These are phyloP conservation scores for Pyrenula aspistea DNA, from an alignment of 495 filamentous ascomycete genomes.

Conservation along the genomic window DNA sequence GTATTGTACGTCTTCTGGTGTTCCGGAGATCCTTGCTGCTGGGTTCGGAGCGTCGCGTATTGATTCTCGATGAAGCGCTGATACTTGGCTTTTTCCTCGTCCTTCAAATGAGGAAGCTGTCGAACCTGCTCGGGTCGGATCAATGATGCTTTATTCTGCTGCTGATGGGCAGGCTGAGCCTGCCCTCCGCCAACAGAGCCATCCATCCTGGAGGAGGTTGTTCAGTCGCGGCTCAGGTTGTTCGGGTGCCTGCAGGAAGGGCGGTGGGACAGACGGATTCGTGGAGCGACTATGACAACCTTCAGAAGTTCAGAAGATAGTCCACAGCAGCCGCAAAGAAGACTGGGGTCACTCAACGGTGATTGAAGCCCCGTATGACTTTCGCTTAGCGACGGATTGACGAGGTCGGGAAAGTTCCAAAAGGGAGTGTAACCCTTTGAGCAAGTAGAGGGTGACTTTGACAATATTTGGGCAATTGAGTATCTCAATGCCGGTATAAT, in stretches of 20 bases:
- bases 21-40: slow-evolving; percentile 39
- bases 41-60: slow-evolving; percentile 47
- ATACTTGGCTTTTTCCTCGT: slow-evolving; percentile 56
- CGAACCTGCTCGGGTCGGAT: slow-evolving; percentile 40
- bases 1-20: slow-evolving; percentile 52
- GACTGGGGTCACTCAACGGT: no score
- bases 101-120: slow-evolving; percentile 35
- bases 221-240: background rate
- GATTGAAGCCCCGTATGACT: no score
- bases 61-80: slow-evolving; percentile 47
- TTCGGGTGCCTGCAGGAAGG: background rate
- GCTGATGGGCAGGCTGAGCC: slow-evolving; percentile 20
- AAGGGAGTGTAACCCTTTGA: no score
- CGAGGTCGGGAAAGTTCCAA: no score
- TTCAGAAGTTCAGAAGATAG: no score
- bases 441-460: no score
- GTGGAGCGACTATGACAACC: no score
- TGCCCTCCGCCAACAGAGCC: slow-evolving; percentile 19
- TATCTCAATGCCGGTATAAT: no score
- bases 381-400: no score
- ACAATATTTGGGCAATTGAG: no score
- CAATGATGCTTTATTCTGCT: slow-evolving; percentile 32
- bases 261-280: background rate
- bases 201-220: slow-evolving; percentile 15
- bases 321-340: no score